Evolutionary conservation across 2,329 filamentous ascomycete genomes (phyloP).

Genomic region (Fusarium sp.): DNA sequence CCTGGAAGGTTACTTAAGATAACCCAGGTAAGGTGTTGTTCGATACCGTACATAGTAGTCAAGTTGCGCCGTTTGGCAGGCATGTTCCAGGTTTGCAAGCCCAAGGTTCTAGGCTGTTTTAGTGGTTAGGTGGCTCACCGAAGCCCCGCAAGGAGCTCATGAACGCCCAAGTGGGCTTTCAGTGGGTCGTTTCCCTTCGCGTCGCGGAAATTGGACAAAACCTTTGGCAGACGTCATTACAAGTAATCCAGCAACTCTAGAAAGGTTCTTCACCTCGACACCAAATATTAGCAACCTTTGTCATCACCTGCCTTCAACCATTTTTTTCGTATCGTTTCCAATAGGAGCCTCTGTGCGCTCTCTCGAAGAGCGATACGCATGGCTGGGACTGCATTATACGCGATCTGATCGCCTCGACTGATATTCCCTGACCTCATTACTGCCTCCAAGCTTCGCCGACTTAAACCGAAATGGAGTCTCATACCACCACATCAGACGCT

Average conservation of each 20-base stretch:
- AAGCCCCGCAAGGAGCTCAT: conserved; percentile 17
- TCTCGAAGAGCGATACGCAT: conserved; percentile 22
- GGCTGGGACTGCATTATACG: conserved; percentile 9
- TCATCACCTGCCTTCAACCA: conserved; percentile 24
- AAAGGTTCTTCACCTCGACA: conserved; percentile 43
- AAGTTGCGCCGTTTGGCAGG: neutral
- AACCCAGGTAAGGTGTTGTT: no score
- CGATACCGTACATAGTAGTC: no score
- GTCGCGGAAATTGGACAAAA: conserved; percentile 42
- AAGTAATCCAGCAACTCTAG: conserved; percentile 25
- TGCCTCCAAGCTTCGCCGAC: conserved; percentile 26
- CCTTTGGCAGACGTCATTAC: conserved; percentile 47
- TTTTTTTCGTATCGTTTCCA: conserved; percentile 3
- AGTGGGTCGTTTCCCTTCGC: conserved; percentile 20
- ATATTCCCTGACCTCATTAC: conserved; percentile 10
- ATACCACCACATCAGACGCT: conserved; percentile 38
- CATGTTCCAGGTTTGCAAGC: conserved; percentile 4
- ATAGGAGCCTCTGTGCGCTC: neutral
- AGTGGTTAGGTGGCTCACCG: conserved; percentile 7
- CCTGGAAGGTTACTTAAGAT: no score
- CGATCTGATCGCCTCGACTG: conserved; percentile 19
- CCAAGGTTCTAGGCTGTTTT: conserved; percentile 4
- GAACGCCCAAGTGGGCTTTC: conserved; percentile 2
- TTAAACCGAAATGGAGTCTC: conserved; percentile 48
- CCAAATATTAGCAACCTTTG: conserved; percentile 23